Evolutionary conservation across 495 filamentous ascomycete genomes (phyloP).

Genomic region (Cladorrhinum samala): DNA sequence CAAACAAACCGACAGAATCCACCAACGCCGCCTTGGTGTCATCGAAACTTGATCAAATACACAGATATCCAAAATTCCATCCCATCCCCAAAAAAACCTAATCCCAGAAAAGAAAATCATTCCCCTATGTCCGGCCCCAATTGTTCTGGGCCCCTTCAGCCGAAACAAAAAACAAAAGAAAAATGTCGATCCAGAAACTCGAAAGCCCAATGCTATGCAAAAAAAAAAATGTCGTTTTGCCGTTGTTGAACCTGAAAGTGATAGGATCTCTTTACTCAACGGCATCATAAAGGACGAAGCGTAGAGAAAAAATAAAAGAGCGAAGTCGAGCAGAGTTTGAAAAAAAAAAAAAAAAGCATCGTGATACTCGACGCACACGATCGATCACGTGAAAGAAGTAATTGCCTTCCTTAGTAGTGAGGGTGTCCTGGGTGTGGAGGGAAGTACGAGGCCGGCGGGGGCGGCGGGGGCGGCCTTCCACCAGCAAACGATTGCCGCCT

Average conservation of each 20-base stretch:
- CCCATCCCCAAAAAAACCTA: background rate
- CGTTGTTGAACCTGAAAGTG: no score
- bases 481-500: slow-evolving; percentile 15
- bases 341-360: background rate
- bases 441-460: slow-evolving; percentile 22
- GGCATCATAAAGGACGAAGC: no score
- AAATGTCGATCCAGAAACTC: background rate
- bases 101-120: background rate
- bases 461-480: slow-evolving; percentile 20
- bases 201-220: no score
- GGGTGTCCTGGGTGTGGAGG: slow-evolving; percentile 9
- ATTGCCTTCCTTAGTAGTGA: background rate
- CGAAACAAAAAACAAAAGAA: background rate
- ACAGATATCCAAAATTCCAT: background rate
- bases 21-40: background rate
- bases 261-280: no score
- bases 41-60: background rate
- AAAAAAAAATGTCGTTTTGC: no score
- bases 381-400: no score
- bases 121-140: no score
- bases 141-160: no score
- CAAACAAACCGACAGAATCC: background rate
- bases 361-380: background rate
- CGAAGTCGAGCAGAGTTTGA: background rate
- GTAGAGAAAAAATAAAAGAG: background rate